Base-by-base conservation (phyloP, 2,329 filamentous ascomycete genomes). In the Ophiostoma quercus region DNA sequence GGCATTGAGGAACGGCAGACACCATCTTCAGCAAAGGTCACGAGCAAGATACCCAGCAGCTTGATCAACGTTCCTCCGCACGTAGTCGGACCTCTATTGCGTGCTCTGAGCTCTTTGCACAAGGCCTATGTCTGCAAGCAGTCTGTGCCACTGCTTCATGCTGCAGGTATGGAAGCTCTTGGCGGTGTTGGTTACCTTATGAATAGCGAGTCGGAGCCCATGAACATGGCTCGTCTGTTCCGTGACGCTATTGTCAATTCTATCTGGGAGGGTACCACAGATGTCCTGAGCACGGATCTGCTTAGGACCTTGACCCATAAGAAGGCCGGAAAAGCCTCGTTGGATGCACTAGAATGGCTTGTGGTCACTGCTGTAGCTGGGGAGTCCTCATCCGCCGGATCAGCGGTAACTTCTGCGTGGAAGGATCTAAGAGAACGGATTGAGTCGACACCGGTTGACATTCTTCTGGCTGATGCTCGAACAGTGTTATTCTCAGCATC, bases 131-230 rank as follows among this genome's bases (percentile, higher is more conserved):
- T 82, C 5, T 86, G 83, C 77, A 84, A 82, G 73, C 78, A 79
- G 11, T 79, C 80, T 8, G 83, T 86, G 60, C 79, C 79, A 9
- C 80, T 84, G 2, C 75, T 89, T 22, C 83, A 83, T 73, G 81
- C 81, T 12, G 81, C 81, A 16, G 86, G 84, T 75, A 88, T 90
- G 84, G 88, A 90, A 74, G 81, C 83, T 1, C 80, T 91, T 0
- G 88, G 88, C 8, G 88, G 88, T 0, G 84, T 90, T 0, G 88
- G 89, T 0, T 91, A 90, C 73, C 82, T 89, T 32, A 82, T 88
- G 74, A 90, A 79, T 73, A 81, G 84, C 51, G 84, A 87, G 71
- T 85, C 87, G 71, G 86, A 88, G 67, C 83, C 87, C 51, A 80
- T 91, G 70, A 92, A 92, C 74, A 79, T 92, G 3, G 84, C 89